Evolutionary conservation across 768 basidiomycete species (phyloP).

Genomic region (Amanita polypyramis): DNA sequence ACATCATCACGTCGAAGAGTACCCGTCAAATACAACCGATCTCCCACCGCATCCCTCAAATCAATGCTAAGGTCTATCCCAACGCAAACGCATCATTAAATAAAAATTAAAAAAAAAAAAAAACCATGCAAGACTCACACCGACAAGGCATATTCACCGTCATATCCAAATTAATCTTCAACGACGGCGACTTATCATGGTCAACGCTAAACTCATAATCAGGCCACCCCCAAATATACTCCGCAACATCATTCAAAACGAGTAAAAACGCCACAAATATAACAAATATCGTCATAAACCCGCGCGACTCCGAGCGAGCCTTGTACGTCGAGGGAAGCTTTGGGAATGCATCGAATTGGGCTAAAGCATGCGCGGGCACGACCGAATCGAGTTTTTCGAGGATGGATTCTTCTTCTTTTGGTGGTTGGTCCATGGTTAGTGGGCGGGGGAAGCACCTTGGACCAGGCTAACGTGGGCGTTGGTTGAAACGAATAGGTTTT

Average conservation of each 20-base stretch:
- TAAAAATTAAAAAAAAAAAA: background rate
- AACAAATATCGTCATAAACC: conserved; percentile 72
- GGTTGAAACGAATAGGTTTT: too few species aligned
- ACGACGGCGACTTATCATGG: conserved; percentile 38
- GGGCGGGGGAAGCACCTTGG: too few species aligned
- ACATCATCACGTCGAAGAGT: conserved; percentile 82
- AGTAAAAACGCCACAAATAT: conserved; percentile 57
- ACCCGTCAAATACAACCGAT: conserved; percentile 72
- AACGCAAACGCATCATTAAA: background rate
- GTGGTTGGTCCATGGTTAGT: too few species aligned
- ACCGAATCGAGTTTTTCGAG: conserved; percentile 56
- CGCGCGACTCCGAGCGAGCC: conserved; percentile 66
- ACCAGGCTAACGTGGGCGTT: too few species aligned
- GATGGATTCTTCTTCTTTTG: conserved; percentile 27
- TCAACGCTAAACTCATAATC: conserved; percentile 88
- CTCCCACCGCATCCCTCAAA: conserved; percentile 87
- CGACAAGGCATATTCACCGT: conserved; percentile 88
- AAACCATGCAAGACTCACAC: conserved; percentile 45
- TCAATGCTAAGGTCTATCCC: conserved; percentile 73
- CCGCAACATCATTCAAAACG: conserved; percentile 80
- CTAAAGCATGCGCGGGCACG: conserved; percentile 54
- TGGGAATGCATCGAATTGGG: conserved; percentile 79
- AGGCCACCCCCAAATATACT: conserved; percentile 91
- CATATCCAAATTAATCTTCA: conserved; percentile 89
- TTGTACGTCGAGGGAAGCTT: conserved; percentile 80